A percentile compares a stretch with the other conserved stretches of the same genome.
Evolutionary conservation across 164 flowering plant species (phyloP).

Genomic region (Amborella trichopoda): DNA sequence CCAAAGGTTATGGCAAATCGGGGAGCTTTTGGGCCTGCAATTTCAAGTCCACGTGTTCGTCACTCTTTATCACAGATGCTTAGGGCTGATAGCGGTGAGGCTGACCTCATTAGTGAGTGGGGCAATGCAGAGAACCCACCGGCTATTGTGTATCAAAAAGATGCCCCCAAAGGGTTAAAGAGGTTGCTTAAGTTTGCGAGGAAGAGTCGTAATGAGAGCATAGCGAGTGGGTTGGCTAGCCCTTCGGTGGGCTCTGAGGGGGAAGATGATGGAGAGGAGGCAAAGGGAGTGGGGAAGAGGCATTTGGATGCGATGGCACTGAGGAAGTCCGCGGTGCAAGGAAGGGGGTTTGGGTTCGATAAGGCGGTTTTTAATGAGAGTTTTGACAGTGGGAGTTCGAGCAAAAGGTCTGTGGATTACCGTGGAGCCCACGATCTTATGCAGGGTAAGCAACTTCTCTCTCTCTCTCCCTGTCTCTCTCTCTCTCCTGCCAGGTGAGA

Average conservation of each 20-base stretch:
- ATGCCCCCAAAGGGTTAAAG: conserved; percentile 82
- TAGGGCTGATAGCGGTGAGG: conserved; percentile 70
- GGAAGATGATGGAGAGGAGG: conserved; percentile 73
- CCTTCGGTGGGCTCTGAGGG: conserved; percentile 72
- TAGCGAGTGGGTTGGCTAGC: conserved; percentile 52
- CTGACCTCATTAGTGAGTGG: conserved; percentile 56
- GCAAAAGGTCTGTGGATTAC: conserved; percentile 11
- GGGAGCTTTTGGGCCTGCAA: conserved; percentile 20
- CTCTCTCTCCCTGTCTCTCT: too few relatives aligned
- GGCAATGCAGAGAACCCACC: conserved; percentile 86
- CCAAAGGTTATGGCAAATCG: conserved; percentile 19
- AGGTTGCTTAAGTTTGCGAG: conserved; percentile 83
- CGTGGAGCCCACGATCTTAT: conserved; percentile 16
- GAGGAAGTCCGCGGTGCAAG: conserved; percentile 45
- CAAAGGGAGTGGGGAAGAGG: conserved; percentile 30
- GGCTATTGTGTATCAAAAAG: conserved; percentile 56
- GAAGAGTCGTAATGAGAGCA: conserved; percentile 54
- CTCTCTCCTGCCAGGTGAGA: too few relatives aligned
- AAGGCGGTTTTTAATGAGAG: conserved; percentile 20
- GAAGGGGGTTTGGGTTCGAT: conserved; percentile 33
- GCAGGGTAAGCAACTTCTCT: conserved; percentile 28
- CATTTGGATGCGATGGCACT: conserved; percentile 41
- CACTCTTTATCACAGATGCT: conserved; percentile 91
- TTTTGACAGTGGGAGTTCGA: conserved; percentile 17
- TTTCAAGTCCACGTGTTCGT: conserved; percentile 56